Base-by-base conservation (phyloP, 2,329 filamentous ascomycete species). In the Fusarium globosum region DNA sequence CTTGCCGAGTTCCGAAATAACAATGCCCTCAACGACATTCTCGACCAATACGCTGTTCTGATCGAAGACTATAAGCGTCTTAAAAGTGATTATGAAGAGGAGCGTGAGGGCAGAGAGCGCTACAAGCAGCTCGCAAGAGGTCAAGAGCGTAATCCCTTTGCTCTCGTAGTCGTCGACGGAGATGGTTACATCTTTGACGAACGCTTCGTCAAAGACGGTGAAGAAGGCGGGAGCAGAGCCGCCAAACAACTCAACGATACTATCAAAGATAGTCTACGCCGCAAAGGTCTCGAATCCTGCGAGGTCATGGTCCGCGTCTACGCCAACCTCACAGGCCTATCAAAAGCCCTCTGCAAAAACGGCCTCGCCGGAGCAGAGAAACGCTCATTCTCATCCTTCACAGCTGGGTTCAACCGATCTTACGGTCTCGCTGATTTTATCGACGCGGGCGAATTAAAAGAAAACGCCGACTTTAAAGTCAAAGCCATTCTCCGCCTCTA, bases 371-470 rank as follows among this genome's bases (percentile, higher is more conserved):
- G 88, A 0, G 74, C 86, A 8, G 88, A 91, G 64, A 87, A 88
- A 68, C 86, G 89, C 4, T 89, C 88, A 0, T 76, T 91, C 8
- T 82, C 87, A 0, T 83, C 87, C 0, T 91, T 91, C 68, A 82
- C 85, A 5, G 85, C 88, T 12, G 86, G 85, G 57, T 91, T 91
- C 76, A 90, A 87, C 51, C 82, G 87, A 20, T 86, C 88, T 0
- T 87, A 88, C 53, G 87, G 87, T 38, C 81, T 90, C 1, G 89
- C 89, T 67, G 89, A 91, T 72, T 91, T 89, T 74, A 83, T 91
- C 20, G 90, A 92, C 76, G 88, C 88, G 16, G 88, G 89, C 15
- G 87, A 89, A 69, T 84, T 88, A 41, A 90, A 91, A 75, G 88
- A 90, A 73, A 87, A 87, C 36, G 87, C 88, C 35, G 88, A 88